Percentiles rank a stretch among this genome's conserved stretches.
Conservation (phyloP, 192 early-diverging fungal genomes). For the Coemansia sp. region DNA sequence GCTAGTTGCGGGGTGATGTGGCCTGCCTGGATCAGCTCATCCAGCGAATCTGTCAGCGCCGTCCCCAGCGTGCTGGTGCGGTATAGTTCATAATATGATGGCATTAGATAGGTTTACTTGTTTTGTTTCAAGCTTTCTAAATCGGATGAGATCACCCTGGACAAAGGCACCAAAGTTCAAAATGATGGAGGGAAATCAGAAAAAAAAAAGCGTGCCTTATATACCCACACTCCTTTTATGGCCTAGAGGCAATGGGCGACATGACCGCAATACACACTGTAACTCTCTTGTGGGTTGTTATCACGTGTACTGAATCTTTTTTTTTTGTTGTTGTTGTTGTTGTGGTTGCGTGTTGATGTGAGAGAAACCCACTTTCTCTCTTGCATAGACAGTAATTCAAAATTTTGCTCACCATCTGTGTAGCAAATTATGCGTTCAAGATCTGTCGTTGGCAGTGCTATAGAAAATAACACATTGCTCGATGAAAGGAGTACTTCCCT, state of each 20-base stretch:
- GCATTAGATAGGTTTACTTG: slow-evolving; percentile 24
- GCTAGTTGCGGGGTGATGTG: slow-evolving; percentile 92
- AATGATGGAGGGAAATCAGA: slow-evolving; percentile 5
- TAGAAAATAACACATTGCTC: too few species aligned
- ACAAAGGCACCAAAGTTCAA: neutral
- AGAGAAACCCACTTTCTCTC: too few species aligned
- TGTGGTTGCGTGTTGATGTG: too few species aligned
- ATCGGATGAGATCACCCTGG: neutral
- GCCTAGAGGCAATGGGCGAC: neutral
- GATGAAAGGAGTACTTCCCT: too few species aligned
- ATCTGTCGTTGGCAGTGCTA: too few species aligned
- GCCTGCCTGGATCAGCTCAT: slow-evolving; percentile 87
- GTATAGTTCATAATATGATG: slow-evolving; percentile 73
- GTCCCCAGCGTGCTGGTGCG: slow-evolving; percentile 78
- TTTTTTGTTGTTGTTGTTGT: slow-evolving; percentile 1
- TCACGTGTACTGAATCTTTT: neutral
- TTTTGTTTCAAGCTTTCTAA: neutral
- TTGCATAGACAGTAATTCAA: too few species aligned
- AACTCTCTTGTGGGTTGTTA: slow-evolving; percentile 2
- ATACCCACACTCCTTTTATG: slow-evolving; percentile 6
- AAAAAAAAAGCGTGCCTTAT: slow-evolving; percentile 9
- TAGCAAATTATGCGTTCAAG: too few species aligned
- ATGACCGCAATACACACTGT: too few species aligned
- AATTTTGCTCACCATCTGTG: too few species aligned
- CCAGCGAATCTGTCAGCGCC: slow-evolving; percentile 93